Evolutionary conservation across 331 rosid species (phyloP), one percentile per base, ranked within the genome.

Genomic region (Erythrophleum ivorense): DNA sequence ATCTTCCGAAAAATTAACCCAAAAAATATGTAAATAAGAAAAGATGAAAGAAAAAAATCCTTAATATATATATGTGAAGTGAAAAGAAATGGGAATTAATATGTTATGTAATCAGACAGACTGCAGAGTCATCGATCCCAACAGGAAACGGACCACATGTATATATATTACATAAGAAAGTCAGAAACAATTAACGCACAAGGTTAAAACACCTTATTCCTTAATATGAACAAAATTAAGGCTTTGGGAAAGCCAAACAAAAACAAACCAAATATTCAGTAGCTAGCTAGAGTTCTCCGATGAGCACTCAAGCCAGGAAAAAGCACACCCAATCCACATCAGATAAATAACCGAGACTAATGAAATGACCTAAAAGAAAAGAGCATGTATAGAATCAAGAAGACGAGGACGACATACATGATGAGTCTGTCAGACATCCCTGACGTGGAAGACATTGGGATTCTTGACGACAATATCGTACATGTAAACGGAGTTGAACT

Each of bases 371-470:
- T 9, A 9, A 46, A 5, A 1, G 7, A 46, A 46, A 46, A 7
- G 7, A 46, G 40, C 5, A 36, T 4, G 5, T 2, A 36, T 2
- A 36, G 40, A 36, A 36, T 2, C 40, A 46, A 24, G 0, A 24
- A 24, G 29, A 24, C 29, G 29, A 24, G 29, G 48, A 43, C 48
- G 41, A 38, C 41, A 49, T 3, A 2, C 3, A 49, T 49, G 18
- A 49, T 49, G 54, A 13, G 9, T 46, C 9, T 7, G 9, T 64
- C 46, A 83, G 57, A 80, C 78, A 54, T 96, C 97, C 71, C 94
- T 60, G 45, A 96, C 99, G 36, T 91, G 99, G 94, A 96, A 96
- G 88, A 91, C 68, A 74, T 91, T 94, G 15, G 98, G 97, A 67
- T 81, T 87, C 82, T 96, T 96, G 76, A 96, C 21, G 84, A 92